Evolutionary conservation across 78 protist genomes (phyloP).

Genomic region (Neovahlkampfia damariscottae): DNA sequence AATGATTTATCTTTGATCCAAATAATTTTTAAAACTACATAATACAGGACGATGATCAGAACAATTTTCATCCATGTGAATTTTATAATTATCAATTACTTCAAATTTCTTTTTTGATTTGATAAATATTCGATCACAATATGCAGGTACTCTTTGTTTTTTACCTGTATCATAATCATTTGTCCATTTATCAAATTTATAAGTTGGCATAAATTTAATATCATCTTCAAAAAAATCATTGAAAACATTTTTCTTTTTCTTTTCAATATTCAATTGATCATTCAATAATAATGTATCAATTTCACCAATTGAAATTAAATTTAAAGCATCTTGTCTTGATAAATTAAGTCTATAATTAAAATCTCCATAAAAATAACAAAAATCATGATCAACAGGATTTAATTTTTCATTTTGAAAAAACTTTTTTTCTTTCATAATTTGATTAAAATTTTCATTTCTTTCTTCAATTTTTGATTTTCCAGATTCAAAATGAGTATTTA

Average conservation of each 20-base stretch:
- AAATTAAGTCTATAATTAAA: neutral
- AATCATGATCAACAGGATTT: neutral
- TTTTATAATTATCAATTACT: neutral
- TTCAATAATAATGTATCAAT: neutral
- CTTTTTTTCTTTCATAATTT: neutral
- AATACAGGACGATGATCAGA: neutral
- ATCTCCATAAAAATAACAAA: neutral
- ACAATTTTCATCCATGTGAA: neutral
- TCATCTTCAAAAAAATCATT: neutral
- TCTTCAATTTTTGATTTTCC: neutral
- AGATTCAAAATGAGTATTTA: neutral
- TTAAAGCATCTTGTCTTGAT: neutral
- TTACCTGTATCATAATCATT: neutral
- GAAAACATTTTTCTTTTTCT: neutral
- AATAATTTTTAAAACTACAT: no score
- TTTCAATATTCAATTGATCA: neutral
- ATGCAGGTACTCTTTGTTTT: constrained; percentile 4
- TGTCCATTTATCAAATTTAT: neutral
- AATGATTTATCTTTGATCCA: no score
- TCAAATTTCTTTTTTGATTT: neutral
- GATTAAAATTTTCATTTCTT: neutral
- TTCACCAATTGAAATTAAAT: neutral
- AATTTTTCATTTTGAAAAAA: neutral
- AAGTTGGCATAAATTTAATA: neutral
- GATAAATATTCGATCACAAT: neutral